Base-by-base conservation (phyloP, 371 early-diverging fungal species). In the Circinella minor region DNA sequence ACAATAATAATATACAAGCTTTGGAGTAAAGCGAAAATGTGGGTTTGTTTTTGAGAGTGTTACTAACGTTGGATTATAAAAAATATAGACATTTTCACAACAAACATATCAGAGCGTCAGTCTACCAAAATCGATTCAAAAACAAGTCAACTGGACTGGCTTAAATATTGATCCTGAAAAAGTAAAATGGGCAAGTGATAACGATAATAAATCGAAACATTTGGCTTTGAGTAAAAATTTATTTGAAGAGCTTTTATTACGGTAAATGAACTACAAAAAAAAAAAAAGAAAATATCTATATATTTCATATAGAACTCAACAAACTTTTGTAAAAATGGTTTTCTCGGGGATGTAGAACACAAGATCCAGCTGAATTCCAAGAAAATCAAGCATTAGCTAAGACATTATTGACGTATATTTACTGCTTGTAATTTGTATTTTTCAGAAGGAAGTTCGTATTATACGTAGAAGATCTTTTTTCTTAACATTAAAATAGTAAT, bases 371-470 rank as follows among this genome's bases (percentile, higher is more conserved):
- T 5, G 67, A 66, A 36, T 57, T 27, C 43, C 39, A 20, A n/a
- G 59, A 66, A 49, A 66, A 54, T 39, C 55, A 46, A 43, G 14
- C 47, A 47, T 47, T 66, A 15, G 67, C 67, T 17, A 34, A 57
- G 4, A 43, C 18, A 17, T 39, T 66, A 7, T 8, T 66, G 20
- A 10, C 20, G 34, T 14, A 48, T 10, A 66, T 66, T 7, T 66
- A 27, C 39, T 66, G 67, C 34, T 20, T 14, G 20, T 3, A 55
- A 66, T 15, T 3, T 47, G 47, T 47, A 47, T 11, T 47, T 47
- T 27, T 27, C 0, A 27, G 2, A 27, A 27, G 27, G 27, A 27
- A 27, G 27, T 27, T 27, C 27, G 27, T 27, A 1, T 2, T 27
- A 27, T 27, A 27, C 27, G 27, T 27, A 27, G 27, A 27, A 27